phyloP scores from a whole-genome alignment of 176 grass and related monocot genomes.

The Aegilops speltoides region DNA sequence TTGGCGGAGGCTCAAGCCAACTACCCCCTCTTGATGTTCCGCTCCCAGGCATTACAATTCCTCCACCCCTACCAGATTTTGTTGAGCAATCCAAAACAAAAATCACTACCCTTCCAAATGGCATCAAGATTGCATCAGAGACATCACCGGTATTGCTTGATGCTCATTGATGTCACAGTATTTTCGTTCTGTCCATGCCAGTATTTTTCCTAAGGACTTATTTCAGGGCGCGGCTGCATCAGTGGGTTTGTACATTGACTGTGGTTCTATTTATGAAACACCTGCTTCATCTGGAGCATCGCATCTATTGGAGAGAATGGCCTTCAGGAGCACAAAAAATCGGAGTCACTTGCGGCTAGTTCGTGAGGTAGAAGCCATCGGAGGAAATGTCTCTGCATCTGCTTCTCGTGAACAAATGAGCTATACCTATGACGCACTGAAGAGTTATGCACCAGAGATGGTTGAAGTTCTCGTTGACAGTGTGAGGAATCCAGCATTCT shows the following conservation, averaged over 20 bases:
- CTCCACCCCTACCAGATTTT: slow-evolving; percentile 57
- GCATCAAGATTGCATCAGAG: slow-evolving; percentile 66
- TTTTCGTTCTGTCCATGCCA: slow-evolving; percentile 8
- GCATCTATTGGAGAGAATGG: slow-evolving; percentile 81
- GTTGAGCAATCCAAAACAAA: slow-evolving; percentile 59
- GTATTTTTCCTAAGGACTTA: slow-evolving; percentile 16
- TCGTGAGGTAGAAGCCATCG: slow-evolving; percentile 78
- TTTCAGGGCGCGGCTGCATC: slow-evolving; percentile 61
- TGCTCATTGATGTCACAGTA: neutral
- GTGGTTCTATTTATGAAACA: slow-evolving; percentile 81
- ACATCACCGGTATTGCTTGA: slow-evolving; percentile 44
- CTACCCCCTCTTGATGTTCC: slow-evolving; percentile 59
- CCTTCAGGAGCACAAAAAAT: slow-evolving; percentile 76
- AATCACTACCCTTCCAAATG: slow-evolving; percentile 79
- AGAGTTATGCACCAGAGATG: slow-evolving; percentile 65
- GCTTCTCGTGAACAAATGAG: slow-evolving; percentile 85
- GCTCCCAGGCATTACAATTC: slow-evolving; percentile 42
- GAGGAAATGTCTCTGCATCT: slow-evolving; percentile 69
- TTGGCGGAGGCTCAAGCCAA: slow-evolving; percentile 45
- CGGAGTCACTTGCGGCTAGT: slow-evolving; percentile 72
- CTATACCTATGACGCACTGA: slow-evolving; percentile 85
- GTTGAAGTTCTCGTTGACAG: slow-evolving; percentile 71
- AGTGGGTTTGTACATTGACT: slow-evolving; percentile 80
- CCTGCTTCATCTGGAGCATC: slow-evolving; percentile 55
- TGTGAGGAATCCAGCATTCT: slow-evolving; percentile 69